Evolutionary conservation across 179 eudicot species (phyloP).

Genomic region (Silene coronaria): DNA sequence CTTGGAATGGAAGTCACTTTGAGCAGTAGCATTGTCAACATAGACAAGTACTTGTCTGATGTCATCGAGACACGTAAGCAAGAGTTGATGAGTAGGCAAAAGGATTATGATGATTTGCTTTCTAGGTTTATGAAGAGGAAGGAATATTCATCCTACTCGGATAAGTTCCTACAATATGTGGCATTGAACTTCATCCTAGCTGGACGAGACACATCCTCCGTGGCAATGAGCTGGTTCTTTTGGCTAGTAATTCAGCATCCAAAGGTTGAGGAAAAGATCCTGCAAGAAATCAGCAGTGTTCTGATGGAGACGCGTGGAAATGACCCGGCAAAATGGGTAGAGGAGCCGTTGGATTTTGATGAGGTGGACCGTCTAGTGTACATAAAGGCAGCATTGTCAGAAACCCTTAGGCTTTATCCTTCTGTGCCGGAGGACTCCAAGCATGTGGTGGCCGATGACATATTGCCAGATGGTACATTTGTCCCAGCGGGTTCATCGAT

Average conservation of each 20-base stretch:
- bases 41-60: conserved; percentile 62
- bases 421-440: conserved; percentile 96
- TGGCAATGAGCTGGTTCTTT: conserved; percentile 92
- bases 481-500: conserved; percentile 84
- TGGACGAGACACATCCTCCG: conserved; percentile 94
- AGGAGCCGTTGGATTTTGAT: conserved; percentile 57
- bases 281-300: conserved; percentile 47
- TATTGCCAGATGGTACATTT: conserved; percentile 79
- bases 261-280: conserved; percentile 45
- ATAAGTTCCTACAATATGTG: conserved; percentile 73
- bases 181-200: conserved; percentile 95
- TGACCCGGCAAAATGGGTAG: conserved; percentile 49
- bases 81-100: conserved; percentile 49
- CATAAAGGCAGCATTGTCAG: conserved; percentile 76
- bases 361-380: conserved; percentile 72
- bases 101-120: conserved; percentile 62
- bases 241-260: conserved; percentile 74
- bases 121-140: conserved; percentile 91
- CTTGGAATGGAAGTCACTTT: conserved; percentile 78
- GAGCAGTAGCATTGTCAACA: conserved; percentile 63
- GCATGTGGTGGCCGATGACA: conserved; percentile 70
- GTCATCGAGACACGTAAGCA: conserved; percentile 69
- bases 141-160: conserved; percentile 58
- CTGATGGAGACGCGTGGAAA: conserved; percentile 68
- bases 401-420: conserved; percentile 74